Conservation (phyloP, 2,329 filamentous ascomycete genomes). For the Colletotrichum sidae region DNA sequence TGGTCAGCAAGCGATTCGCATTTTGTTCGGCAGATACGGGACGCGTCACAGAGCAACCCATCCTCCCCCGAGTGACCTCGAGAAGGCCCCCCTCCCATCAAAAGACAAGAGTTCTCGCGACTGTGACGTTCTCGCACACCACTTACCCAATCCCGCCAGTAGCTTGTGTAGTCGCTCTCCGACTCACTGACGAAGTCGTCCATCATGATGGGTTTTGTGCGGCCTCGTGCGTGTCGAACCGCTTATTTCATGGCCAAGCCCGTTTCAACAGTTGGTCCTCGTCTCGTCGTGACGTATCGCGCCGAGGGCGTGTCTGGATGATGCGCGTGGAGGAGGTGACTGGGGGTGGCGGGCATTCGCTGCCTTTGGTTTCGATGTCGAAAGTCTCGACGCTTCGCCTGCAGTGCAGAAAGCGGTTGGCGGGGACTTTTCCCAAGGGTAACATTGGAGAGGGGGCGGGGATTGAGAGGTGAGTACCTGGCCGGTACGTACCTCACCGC, state of each 20-base stretch:
- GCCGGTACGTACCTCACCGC: constrained; percentile 11
- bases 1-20: constrained; percentile 12
- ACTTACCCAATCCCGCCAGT: constrained; percentile 99
- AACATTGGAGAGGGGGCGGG: constrained; percentile 11
- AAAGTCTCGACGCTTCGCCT: constrained; percentile 21
- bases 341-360: constrained; percentile 1
- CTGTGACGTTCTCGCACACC: not conserved
- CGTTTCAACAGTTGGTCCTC: not conserved
- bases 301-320: not conserved
- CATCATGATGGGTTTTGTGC: constrained; percentile 66
- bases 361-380: constrained; percentile 20
- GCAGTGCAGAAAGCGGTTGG: constrained; percentile 32
- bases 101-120: not conserved
- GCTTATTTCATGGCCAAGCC: constrained; percentile 29
- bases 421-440: constrained; percentile 19
- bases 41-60: no score
- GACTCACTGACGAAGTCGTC: constrained; percentile 98
- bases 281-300: not conserved
- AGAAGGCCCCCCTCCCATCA: not conserved
- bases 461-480: not conserved
- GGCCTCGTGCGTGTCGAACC: constrained; percentile 25
- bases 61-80: not conserved
- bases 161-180: constrained; percentile 98
- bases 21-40: not conserved
- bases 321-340: constrained; percentile 8